phyloP scores from a whole-genome alignment of 139 green algal genomes.

The Chlorella sp. region DNA sequence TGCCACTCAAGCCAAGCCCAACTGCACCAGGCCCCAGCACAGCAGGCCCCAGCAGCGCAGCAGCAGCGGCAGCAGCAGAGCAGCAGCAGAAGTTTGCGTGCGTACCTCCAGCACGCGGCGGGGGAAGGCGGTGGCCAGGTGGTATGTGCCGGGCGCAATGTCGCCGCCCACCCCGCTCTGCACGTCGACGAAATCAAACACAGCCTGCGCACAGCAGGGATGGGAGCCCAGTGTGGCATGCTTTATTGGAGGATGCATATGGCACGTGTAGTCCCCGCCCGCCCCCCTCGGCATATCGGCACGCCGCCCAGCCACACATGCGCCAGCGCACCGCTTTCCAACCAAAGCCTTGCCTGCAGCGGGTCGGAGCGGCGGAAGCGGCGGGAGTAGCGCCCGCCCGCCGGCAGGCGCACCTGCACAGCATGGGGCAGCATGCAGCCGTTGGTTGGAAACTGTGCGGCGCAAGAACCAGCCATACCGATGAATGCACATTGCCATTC shows the following conservation, averaged over 20 bases:
- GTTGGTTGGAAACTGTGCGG: too few relatives aligned
- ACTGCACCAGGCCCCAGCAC: too few relatives aligned
- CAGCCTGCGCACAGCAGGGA: neutral
- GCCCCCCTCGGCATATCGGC: neutral
- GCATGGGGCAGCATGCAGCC: too few relatives aligned
- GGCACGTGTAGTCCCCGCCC: neutral
- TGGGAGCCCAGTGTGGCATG: neutral
- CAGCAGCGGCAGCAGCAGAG: too few relatives aligned
- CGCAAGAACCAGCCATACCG: too few relatives aligned
- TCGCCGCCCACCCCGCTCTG: constrained; percentile 2
- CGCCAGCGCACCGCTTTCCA: too few relatives aligned
- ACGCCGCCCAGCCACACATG: too few relatives aligned
- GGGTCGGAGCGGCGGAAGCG: constrained; percentile 60
- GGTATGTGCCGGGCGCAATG: constrained; percentile 66
- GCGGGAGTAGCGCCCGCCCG: constrained; percentile 61
- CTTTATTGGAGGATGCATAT: too few relatives aligned
- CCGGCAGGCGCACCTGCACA: constrained; percentile 62
- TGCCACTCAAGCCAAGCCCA: too few relatives aligned
- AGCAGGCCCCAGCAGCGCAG: too few relatives aligned
- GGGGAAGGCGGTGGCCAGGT: constrained; percentile 56
- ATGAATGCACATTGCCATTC: too few relatives aligned
- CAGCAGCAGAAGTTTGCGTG: too few relatives aligned
- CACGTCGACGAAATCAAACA: constrained; percentile 88
- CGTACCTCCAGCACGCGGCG: constrained; percentile 30
- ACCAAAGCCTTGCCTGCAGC: constrained; percentile 34